phyloP scores from a whole-genome alignment of 805 yeast species.

The Hanseniaspora nectarophila region DNA sequence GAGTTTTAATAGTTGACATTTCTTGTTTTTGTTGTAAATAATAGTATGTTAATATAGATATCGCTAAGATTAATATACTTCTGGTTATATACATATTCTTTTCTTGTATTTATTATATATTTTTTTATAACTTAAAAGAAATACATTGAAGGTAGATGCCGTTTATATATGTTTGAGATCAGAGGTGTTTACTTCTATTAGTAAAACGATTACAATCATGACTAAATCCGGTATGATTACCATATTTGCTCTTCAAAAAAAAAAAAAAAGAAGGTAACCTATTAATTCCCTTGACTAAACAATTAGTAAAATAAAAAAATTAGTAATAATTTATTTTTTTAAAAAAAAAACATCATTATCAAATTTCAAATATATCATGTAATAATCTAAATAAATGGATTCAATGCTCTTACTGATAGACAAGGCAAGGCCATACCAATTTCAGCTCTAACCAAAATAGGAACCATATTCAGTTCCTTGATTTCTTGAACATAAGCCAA shows the following conservation, averaged over 20 bases:
- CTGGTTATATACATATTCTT: neutral
- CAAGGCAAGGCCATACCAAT: conserved; percentile 94
- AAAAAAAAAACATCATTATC: neutral
- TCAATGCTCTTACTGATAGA: conserved; percentile 77
- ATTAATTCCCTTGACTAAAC: no score
- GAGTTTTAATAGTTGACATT: conserved; percentile 7
- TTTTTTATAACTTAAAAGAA: no score
- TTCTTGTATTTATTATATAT: no score
- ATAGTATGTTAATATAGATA: neutral
- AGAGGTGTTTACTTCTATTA: no score
- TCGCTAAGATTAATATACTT: neutral
- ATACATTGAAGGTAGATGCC: no score
- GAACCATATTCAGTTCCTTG: conserved; percentile 62
- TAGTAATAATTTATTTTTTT: no score
- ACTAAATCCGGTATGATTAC: no score
- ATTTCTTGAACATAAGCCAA: conserved; percentile 62
- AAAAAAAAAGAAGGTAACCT: no score
- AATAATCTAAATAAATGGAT: conserved; percentile 48
- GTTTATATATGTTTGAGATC: no score
- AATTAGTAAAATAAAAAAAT: no score
- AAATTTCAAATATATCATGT: neutral
- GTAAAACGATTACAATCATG: no score
- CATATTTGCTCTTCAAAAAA: no score
- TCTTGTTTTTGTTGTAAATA: neutral
- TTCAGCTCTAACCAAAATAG: conserved; percentile 78